Evolutionary conservation across 2,329 filamentous ascomycete species (phyloP).

Genomic region (Aureobasidium sp.): DNA sequence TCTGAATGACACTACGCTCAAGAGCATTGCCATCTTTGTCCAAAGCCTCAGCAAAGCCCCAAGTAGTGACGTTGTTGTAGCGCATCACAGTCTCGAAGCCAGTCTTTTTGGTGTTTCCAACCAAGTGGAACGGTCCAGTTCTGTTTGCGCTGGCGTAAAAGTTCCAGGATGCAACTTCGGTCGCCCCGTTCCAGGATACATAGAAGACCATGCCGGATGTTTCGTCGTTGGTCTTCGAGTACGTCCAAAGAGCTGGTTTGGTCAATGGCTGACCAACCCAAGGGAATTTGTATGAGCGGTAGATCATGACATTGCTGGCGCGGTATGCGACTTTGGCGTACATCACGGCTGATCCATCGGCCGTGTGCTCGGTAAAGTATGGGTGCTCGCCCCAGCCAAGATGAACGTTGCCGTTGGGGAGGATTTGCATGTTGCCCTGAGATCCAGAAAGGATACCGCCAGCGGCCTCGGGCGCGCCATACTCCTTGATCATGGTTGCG

Average conservation of each 20-base stretch:
- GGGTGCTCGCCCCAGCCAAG: constrained; percentile 50
- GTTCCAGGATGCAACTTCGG: constrained; percentile 43
- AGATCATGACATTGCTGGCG: constrained; percentile 42
- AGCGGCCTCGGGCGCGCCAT: constrained; percentile 41
- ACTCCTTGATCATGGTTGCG: constrained; percentile 41
- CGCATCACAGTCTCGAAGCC: constrained; percentile 39
- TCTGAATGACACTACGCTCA: constrained; percentile 27
- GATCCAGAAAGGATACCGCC: constrained; percentile 44
- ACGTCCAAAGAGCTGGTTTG: constrained; percentile 34
- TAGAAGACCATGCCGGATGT: constrained; percentile 36
- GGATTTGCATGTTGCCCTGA: constrained; percentile 48
- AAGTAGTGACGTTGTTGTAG: constrained; percentile 21
- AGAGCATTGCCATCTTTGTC: constrained; percentile 26
- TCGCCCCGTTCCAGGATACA: constrained; percentile 49
- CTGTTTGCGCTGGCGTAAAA: constrained; percentile 39
- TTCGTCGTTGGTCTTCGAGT: constrained; percentile 29
- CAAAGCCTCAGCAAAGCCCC: constrained; percentile 30
- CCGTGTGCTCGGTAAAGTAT: constrained; percentile 38
- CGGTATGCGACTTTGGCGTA: constrained; percentile 42
- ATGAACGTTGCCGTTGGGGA: constrained; percentile 48
- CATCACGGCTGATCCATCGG: constrained; percentile 46
- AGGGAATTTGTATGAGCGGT: constrained; percentile 48
- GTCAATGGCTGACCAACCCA: constrained; percentile 45
- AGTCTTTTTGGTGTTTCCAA: constrained; percentile 34
- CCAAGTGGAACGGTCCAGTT: constrained; percentile 30